Base-by-base conservation (phyloP, 2,329 filamentous ascomycete species). In the Neopestalotiopsis sp. region DNA sequence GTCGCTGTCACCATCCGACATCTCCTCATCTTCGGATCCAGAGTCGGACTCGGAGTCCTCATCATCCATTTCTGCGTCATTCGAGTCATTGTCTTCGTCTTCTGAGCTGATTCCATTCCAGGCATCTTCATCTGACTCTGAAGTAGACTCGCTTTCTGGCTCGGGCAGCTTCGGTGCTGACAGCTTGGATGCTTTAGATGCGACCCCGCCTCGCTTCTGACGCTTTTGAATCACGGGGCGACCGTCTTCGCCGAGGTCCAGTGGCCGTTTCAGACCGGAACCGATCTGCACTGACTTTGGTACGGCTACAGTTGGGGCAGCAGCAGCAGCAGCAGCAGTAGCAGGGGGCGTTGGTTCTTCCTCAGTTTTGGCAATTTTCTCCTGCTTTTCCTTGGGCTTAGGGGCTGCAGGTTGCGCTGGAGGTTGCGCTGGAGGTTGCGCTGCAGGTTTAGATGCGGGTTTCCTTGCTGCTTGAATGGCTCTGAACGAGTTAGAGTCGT, bases 171-270 rank as follows among this genome's bases (percentile, higher is more conserved):
- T 73, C 28, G 79, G 72, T 1, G 84, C 71, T 1, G 88, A 83
- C 20, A 86, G 74, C 70, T 88, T 91, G 4, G 85, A 86, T 70
- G 86, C 85, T 70, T 88, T 91, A 3, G 85, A 86, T 70, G 86
- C 85, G 17, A 91, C 81, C 4, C 88, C 86, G 78, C 90, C 85
- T 80, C 91, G 86, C 73, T 91, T 92, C 79, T 95, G 94, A 65
- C 94, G 88, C 78, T 94, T 96, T 76, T 92, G 91, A 65, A 98
- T 89, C 2, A 97, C 84, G 0, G 95, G 96, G 67, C 89, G 90
- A 6, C 95, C 94, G 69, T 91, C 89, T 1, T 93, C 90, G 71
- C 94, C 94, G 10, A 94, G 73, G 59, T 97, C 93, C 12, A 99
- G 84, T 1, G 95, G 94, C 57, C 95, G 88, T 79, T 98, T 98